Evolutionary conservation across 805 yeast genomes (phyloP), one percentile per base, ranked within the genome.

Genomic region (Spathaspora passalidarum): DNA sequence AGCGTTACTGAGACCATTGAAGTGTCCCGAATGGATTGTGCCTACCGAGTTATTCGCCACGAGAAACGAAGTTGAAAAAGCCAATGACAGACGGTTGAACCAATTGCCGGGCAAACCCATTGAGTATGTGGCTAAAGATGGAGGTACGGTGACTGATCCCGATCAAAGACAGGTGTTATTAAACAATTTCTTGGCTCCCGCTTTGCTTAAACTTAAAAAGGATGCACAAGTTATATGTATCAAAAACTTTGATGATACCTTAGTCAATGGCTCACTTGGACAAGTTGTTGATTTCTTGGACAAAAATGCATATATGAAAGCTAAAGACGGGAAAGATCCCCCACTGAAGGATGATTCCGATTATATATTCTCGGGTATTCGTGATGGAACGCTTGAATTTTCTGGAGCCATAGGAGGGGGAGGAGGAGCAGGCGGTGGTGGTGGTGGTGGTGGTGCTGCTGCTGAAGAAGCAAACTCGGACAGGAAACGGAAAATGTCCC

Each of bases 161-260:
- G 74, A 65, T 2, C 63, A 69, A 19, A 67, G 77, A 39, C 70
- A 70, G 41, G 69, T 65, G 43, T 56, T 83, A 19, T 61, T 84
- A 10, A 69, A 73, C 18, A 79, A 81, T 53, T 82, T 85, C 51
- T 62, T 86, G 55, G 86, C 90, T 1, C 87, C 88, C 2, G 67
- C 72, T 32, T 65, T 63, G 32, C 59, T 87, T 11, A 68, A 68
- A 5, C 65, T 87, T 55, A 87, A 86, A 56, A 75, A 75, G 45
- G 85, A 85, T 38, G 88, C 92, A 0, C 94, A 86, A 63, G 95
- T 87, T 0, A 86, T 87, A 92, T 80, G 86, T 73, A 74, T 86
- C 40, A 86, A 86, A 58, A 87, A 87, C 57, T 73, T 82, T 46
- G 92, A 85, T 57, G 84, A 79, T 22, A 74, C 81, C 0, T 68